Evolutionary conservation across 2,329 filamentous ascomycete genomes (phyloP).

Genomic region (Thermothelomyces thermophilus): DNA sequence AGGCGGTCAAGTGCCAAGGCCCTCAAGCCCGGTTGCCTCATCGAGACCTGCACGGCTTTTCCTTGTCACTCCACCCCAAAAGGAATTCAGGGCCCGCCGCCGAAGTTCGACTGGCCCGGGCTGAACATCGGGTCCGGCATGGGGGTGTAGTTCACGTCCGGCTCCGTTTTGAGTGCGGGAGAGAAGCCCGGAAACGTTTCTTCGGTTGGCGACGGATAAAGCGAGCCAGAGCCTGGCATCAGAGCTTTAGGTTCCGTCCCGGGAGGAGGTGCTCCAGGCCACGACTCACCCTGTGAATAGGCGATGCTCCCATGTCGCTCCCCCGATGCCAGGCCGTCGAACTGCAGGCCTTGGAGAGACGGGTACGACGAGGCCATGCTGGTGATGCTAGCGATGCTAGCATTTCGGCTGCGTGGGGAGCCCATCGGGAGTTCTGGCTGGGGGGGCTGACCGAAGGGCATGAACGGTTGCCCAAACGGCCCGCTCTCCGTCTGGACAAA

Average conservation of each 20-base stretch:
- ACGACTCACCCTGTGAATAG: slow-evolving; percentile 23
- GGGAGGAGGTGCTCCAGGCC: too few relatives aligned
- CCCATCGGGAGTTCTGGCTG: slow-evolving; percentile 1
- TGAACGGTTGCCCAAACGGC: slow-evolving; percentile 17
- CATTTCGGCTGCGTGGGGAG: slow-evolving; percentile 19
- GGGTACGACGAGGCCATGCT: slow-evolving; percentile 21
- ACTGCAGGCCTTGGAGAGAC: slow-evolving; percentile 13
- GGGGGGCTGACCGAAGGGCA: slow-evolving; percentile 2
- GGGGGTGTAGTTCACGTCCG: slow-evolving; percentile 32
- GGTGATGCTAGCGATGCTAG: background rate
- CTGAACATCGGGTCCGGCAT: slow-evolving; percentile 33
- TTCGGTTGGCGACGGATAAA: slow-evolving; percentile 21
- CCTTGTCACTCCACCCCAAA: background rate
- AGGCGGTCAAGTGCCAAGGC: background rate
- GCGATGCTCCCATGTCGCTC: slow-evolving; percentile 22
- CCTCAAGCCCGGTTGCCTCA: too few relatives aligned
- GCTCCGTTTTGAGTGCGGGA: slow-evolving; percentile 19
- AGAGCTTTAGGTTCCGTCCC: slow-evolving; percentile 1
- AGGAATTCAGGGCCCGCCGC: background rate
- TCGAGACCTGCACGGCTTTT: too few relatives aligned
- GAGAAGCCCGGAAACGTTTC: slow-evolving; percentile 18
- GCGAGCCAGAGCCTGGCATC: slow-evolving; percentile 10
- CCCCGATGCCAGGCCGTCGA: slow-evolving; percentile 13
- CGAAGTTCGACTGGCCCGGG: slow-evolving; percentile 13
- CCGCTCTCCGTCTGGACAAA: slow-evolving; percentile 33